Percentiles rank a stretch among this genome's conserved stretches.
Conservation (phyloP, 371 early-diverging fungal genomes). For the Smittium culicis region DNA sequence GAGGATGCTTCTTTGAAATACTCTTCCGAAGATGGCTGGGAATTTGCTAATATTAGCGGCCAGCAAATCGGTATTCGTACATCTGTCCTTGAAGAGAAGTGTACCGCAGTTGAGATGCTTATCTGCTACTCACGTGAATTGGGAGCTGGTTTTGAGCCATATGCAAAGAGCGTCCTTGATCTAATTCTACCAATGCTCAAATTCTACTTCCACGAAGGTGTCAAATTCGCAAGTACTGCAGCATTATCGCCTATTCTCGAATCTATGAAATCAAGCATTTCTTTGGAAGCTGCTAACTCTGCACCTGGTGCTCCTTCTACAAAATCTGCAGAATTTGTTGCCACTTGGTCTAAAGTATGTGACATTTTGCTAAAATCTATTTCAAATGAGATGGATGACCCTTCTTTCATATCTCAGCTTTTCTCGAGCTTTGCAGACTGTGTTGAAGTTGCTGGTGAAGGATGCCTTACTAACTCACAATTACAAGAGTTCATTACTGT, state of each 20-base stretch:
- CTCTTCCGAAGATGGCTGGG: conserved; percentile 89
- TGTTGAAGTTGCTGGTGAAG: conserved; percentile 49
- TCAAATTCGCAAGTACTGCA: conserved; percentile 72
- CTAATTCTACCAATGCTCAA: conserved; percentile 76
- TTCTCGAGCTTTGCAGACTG: conserved; percentile 60
- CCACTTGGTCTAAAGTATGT: conserved; percentile 33
- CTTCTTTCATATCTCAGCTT: conserved; percentile 53
- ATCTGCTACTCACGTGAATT: conserved; percentile 85
- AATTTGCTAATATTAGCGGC: conserved; percentile 72
- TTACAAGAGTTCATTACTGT: conserved; percentile 49
- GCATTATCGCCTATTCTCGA: conserved; percentile 65
- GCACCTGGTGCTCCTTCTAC: neutral
- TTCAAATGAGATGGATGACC: conserved; percentile 55
- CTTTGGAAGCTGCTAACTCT: conserved; percentile 4
- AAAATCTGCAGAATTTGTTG: conserved; percentile 17
- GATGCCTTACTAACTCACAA: conserved; percentile 44
- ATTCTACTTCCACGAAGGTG: conserved; percentile 95
- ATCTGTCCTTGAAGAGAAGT: conserved; percentile 86
- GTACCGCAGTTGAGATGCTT: conserved; percentile 93
- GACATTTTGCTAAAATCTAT: conserved; percentile 54
- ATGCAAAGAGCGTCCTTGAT: conserved; percentile 62
- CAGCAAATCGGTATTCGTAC: conserved; percentile 92
- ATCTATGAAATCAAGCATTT: conserved; percentile 18
- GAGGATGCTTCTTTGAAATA: conserved; percentile 75
- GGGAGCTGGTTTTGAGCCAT: conserved; percentile 72